phyloP scores from a whole-genome alignment of 495 filamentous ascomycete species.

The Penicillium cataractarum region DNA sequence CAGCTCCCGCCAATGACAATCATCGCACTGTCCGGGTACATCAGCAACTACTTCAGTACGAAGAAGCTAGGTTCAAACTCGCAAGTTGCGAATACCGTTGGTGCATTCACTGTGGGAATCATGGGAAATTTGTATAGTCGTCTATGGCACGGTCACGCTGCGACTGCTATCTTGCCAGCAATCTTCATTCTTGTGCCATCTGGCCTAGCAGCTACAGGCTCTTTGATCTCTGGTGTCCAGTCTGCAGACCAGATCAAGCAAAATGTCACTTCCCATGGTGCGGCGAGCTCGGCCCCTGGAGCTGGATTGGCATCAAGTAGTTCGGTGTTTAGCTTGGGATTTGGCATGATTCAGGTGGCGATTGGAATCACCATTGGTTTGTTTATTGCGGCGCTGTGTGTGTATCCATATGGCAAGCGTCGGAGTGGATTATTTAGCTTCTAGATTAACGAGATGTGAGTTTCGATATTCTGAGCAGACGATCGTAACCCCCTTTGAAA shows the following conservation, averaged over 20 bases:
- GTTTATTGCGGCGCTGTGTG: conserved; percentile 77
- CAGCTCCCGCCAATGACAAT: conserved; percentile 82
- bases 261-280: conserved; percentile 39
- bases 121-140: conserved; percentile 84
- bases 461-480: too few species aligned
- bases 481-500: too few species aligned
- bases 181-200: conserved; percentile 92
- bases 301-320: conserved; percentile 21
- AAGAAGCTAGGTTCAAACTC: conserved; percentile 70
- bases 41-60: conserved; percentile 80
- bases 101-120: conserved; percentile 79
- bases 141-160: conserved; percentile 76
- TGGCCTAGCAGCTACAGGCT: conserved; percentile 78
- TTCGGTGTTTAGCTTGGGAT: conserved; percentile 37
- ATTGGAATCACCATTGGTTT: conserved; percentile 90
- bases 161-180: conserved; percentile 80
- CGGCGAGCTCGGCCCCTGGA: conserved; percentile 11
- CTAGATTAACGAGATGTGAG: conserved; percentile 40
- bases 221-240: conserved; percentile 74
- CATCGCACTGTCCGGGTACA: conserved; percentile 77
- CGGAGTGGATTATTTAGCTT: conserved; percentile 86
- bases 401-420: conserved; percentile 88
- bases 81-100: conserved; percentile 80
- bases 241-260: conserved; percentile 73
- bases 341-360: conserved; percentile 72